Evolutionary conservation across 1,284 basidiomycete genomes (phyloP).

Genomic region (Paramarasmius palmivorus): DNA sequence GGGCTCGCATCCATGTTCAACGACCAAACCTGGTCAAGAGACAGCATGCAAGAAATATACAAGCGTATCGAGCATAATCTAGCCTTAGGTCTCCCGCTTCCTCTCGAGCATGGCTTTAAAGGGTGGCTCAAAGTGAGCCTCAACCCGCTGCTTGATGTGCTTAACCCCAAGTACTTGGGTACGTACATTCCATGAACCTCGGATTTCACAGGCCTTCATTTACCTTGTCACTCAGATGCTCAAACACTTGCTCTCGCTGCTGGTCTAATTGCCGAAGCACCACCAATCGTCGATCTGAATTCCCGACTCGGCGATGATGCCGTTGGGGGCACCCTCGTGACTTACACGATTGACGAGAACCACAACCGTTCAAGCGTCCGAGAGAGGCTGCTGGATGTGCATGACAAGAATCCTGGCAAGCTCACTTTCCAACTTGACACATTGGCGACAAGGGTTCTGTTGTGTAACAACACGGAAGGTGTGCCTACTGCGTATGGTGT

Average conservation of each 20-base stretch:
- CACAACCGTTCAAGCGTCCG: slow-evolving; percentile 23
- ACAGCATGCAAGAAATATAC: slow-evolving; percentile 23
- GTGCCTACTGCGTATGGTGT: slow-evolving; percentile 15
- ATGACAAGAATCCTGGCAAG: slow-evolving; percentile 8
- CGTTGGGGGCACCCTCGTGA: slow-evolving; percentile 16
- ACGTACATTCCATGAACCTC: neutral
- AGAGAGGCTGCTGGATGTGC: slow-evolving; percentile 18
- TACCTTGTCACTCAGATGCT: slow-evolving; percentile 8
- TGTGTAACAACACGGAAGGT: slow-evolving; percentile 10
- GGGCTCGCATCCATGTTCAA: slow-evolving; percentile 20
- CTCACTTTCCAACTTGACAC: slow-evolving; percentile 22
- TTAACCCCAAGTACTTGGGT: slow-evolving; percentile 18
- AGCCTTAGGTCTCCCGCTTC: slow-evolving; percentile 10
- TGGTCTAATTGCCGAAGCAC: slow-evolving; percentile 9
- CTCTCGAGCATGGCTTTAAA: slow-evolving; percentile 21
- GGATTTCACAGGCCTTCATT: too few species aligned
- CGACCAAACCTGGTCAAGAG: slow-evolving; percentile 21
- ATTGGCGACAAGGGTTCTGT: slow-evolving; percentile 20
- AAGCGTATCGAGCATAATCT: slow-evolving; percentile 21
- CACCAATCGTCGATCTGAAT: slow-evolving; percentile 21
- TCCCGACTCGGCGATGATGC: slow-evolving; percentile 16
- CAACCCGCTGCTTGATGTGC: slow-evolving; percentile 16
- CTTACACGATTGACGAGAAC: slow-evolving; percentile 21
- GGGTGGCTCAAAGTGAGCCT: slow-evolving; percentile 23
- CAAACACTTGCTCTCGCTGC: slow-evolving; percentile 13